Conservation (phyloP, 176 grass and related monocot species). For the Saccharum spontaneum region DNA sequence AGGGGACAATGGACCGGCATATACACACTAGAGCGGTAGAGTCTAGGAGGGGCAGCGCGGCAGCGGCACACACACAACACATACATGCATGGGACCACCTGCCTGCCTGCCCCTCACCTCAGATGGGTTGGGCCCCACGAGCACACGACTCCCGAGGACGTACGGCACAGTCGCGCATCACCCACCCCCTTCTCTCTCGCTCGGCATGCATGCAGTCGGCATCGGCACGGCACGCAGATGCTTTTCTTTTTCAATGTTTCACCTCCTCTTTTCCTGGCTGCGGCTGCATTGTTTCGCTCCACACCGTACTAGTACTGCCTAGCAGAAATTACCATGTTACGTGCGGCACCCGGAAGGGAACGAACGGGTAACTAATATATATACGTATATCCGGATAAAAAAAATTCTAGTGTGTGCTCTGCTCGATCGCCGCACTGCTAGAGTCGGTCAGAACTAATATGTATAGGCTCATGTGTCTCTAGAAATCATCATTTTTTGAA, state of each 20-base stretch:
- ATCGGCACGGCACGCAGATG: not conserved
- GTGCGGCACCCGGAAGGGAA: not conserved
- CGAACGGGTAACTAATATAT: not conserved
- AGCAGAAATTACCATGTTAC: not conserved
- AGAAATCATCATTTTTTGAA: too few relatives aligned
- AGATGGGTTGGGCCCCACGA: not conserved
- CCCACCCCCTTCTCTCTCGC: not conserved
- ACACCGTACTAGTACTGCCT: not conserved
- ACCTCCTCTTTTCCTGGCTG: not conserved
- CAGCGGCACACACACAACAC: not conserved
- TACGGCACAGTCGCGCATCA: constrained; percentile 32
- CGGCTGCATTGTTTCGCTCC: not conserved
- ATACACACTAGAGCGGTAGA: constrained; percentile 1
- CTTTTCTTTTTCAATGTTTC: not conserved
- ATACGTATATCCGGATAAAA: too few relatives aligned
- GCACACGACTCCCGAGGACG: constrained; percentile 33
- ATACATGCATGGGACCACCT: not conserved
- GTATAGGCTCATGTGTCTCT: too few relatives aligned
- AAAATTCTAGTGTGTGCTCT: too few relatives aligned
- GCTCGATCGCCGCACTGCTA: too few relatives aligned
- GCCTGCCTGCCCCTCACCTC: not conserved
- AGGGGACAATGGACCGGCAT: constrained; percentile 55
- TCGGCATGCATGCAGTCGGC: not conserved
- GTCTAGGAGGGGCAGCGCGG: not conserved
- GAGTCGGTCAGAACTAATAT: too few relatives aligned